Base-by-base conservation (phyloP, 2,329 filamentous ascomycete genomes). In the Akanthomyces lecanii region DNA sequence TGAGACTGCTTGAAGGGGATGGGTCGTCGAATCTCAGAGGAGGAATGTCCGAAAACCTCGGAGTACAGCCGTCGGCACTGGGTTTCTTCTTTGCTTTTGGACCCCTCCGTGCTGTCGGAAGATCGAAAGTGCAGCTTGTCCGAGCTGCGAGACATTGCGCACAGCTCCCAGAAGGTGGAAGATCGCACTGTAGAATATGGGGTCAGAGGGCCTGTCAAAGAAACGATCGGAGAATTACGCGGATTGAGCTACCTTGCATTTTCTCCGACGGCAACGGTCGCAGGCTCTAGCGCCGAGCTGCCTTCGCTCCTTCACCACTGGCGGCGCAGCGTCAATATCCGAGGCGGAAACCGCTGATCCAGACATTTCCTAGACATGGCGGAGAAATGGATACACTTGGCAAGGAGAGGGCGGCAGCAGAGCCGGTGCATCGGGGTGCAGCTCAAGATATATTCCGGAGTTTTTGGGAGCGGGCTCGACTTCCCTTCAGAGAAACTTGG, bases 31-130 rank as follows among this genome's bases (percentile, higher is more conserved):
- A 62, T n/a, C 50, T 48, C 40, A 55, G 23, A 8, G 51, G 59
- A 5, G 58, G 38, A 25, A 38, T 30, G n/a, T 52, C 58, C 38
- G 58, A 45, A 38, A 61, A 61, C 14, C 36, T 25, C 21, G 42
- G 40, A 33, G 40, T 36, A 42, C 14, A 21, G 18, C 21, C 10
- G 11, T 60, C 48, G 16, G 42, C 28, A 4, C 2, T 8, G 38
- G 33, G 42, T 18, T 61, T 61, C 36, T 42, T 54, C 63, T 68
- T 70, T n/a, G 68, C 65, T 53, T 78, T 78, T 16, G 76, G 76
- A 1, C 76, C 76, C 61, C 76, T 70, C 65, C 74, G 69, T 11
- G 71, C 74, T 40, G 76, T 66, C 36, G 76, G 76, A 54, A 77
- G 57, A 51, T 77, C 66, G 64, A 78, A 78, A 4, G 70, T 75